A percentile compares a stretch with the other conserved stretches of the same genome.
Conservation (phyloP, 139 green algal genomes). For the Penium margaritaceum region DNA sequence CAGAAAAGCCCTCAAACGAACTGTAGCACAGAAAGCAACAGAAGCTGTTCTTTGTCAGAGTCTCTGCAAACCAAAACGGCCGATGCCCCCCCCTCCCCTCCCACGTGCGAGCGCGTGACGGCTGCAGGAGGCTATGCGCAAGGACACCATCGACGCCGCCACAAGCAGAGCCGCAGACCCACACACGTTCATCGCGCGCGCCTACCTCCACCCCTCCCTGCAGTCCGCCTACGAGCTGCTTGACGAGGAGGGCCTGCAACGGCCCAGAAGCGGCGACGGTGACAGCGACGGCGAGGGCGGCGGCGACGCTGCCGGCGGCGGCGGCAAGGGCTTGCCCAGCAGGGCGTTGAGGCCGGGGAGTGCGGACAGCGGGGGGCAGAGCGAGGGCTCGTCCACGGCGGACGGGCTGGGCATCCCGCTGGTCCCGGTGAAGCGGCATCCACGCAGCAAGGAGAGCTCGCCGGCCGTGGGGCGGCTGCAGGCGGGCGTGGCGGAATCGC, state of each 20-base stretch:
- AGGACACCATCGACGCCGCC: constrained; percentile 30
- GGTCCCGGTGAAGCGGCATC: constrained; percentile 5
- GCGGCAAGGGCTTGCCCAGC: background rate
- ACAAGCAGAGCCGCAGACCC: background rate
- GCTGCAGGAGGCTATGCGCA: constrained; percentile 28
- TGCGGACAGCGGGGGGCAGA: background rate
- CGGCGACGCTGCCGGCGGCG: background rate
- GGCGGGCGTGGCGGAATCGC: no score
- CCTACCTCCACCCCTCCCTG: constrained; percentile 33
- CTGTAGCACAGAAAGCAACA: no score
- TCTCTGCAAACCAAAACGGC: background rate
- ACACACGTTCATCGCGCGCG: constrained; percentile 14
- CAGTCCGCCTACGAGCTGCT: constrained; percentile 4
- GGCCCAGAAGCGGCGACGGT: background rate
- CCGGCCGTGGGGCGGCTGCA: no score
- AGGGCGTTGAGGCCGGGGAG: background rate
- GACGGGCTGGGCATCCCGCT: no score
- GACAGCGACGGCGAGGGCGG: background rate
- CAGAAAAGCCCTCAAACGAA: no score
- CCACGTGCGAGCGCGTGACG: background rate
- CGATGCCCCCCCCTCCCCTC: background rate
- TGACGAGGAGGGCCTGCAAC: background rate
- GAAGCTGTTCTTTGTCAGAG: no score
- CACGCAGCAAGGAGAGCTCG: no score
- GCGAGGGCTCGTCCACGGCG: background rate